A percentile compares a stretch with the other conserved stretches of the same genome.
Conservation (phyloP, 106 monocot genomes). For the Acanthochlamys bracteata region DNA sequence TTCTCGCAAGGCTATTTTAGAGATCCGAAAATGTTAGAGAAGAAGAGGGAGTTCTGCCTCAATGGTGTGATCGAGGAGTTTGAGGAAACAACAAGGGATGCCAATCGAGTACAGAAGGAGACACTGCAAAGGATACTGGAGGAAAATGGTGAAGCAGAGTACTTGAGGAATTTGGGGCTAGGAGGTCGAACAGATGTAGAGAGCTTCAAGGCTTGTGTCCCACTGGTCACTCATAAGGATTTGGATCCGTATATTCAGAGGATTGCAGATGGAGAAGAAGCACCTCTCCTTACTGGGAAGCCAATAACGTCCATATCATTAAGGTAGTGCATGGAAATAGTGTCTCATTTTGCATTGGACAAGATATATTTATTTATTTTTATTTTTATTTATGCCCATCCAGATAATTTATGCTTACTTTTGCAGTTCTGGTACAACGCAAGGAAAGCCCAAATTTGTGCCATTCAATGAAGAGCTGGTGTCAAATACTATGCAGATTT, state of each 20-base stretch:
- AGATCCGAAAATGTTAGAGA: slow-evolving; percentile 9
- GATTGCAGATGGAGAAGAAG: slow-evolving; percentile 61
- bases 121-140: slow-evolving; percentile 58
- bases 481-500: slow-evolving; percentile 61
- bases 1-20: neutral
- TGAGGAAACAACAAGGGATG: slow-evolving; percentile 55
- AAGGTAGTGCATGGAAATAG: slow-evolving; percentile 30
- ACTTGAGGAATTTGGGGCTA: slow-evolving; percentile 60
- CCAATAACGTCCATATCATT: slow-evolving; percentile 64
- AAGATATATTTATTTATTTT: neutral
- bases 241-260: slow-evolving; percentile 69
- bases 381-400: neutral
- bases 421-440: slow-evolving; percentile 69
- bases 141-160: slow-evolving; percentile 66
- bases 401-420: neutral
- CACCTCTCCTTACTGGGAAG: slow-evolving; percentile 59
- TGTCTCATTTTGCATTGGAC: neutral
- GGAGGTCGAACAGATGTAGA: slow-evolving; percentile 53
- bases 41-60: slow-evolving; percentile 36
- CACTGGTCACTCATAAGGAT: slow-evolving; percentile 61
- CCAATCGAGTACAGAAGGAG: slow-evolving; percentile 57
- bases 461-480: slow-evolving; percentile 58
- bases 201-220: slow-evolving; percentile 71
- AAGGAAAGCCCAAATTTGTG: slow-evolving; percentile 58
- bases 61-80: slow-evolving; percentile 53